Base-by-base conservation (phyloP, 345 rosid species). In the Clausena lansium region DNA sequence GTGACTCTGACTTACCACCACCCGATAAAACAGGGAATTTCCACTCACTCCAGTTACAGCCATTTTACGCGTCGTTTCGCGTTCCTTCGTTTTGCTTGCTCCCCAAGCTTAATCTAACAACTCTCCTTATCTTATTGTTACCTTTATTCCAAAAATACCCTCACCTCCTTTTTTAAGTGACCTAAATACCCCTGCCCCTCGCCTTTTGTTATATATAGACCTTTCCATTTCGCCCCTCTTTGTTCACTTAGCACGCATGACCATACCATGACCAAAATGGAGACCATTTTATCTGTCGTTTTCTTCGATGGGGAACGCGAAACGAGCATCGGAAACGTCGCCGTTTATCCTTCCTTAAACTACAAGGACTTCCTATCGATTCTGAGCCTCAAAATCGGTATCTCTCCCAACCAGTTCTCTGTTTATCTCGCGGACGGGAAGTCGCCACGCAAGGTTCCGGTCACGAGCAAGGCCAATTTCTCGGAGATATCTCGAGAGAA, bases 241-340 rank as follows among this genome's bases (percentile, higher is more conserved):
- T 54, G 73, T 32, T 32, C 41, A 3, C 57, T 22, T 7, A 19
- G 24, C 36, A 7, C 28, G 33, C 36, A 7, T 41, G 33, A 13
- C 28, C 59, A 11, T 11, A 45, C 33, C 62, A 28, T 15, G 52
- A 32, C 60, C 73, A 45, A 58, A 6, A 30, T 38, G 45, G 77
- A 75, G 71, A 47, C 25, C 28, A 6, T 73, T 3, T 67, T 88
- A 6, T 84, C 89, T 17, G 87, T 82, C 22, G 71, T 86, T 9
- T 84, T 90, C 65, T 84, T 57, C 67, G 93, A 90, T 62, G 93
- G 93, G 25, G 85, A 83, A 63, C 76, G 77, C 6, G 88, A 88
- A 78, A 81, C 76, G 1, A 59, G 41, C 68, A 73, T 88, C 5
- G 91, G 90, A 6, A 45, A 68, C 68, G 76, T 80, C 45, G 71